Base-by-base conservation (phyloP, 2,329 filamentous ascomycete species). In the Fusarium bulbicola region DNA sequence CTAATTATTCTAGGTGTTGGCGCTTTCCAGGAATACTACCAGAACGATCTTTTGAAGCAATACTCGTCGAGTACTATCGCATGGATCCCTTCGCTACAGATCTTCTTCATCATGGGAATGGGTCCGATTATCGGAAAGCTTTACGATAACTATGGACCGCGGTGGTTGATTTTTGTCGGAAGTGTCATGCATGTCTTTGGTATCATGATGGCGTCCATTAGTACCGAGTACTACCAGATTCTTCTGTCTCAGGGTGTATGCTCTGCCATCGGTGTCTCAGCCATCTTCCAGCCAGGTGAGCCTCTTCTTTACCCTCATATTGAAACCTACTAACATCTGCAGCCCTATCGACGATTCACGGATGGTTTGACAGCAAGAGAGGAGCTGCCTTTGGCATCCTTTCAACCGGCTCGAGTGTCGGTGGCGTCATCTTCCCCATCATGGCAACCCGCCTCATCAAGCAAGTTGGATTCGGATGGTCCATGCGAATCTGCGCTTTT, bases 141-240 rank as follows among this genome's bases (percentile, higher is more conserved):
- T 0, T 92, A 87, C 73, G 92, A 93, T 75, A 87, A 84, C 63
- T 88, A 89, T 63, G 92, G 92, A 0, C 89, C 91, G 0, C 85
- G 86, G 34, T 85, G 82, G 52, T 80, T 93, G 1, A 77, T 91
- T 4, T 39, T 89, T 2, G 76, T 78, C 18, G 89, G 89, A 21
- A 86, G 84, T 1, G 79, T 90, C 59, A 76, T 90, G 39, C 87
- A 91, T 62, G 86, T 92, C 21, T 87, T 92, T 61, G 87, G 88
- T 5, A 76, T 92, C 10, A 91, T 92, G 88, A 91, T 92, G 89
- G 84, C 88, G 0, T 87, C 84, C 13, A 79, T 92, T 13, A 75
- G 77, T n/a, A 80, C 70, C 0, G 61, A 83, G 46, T 85, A 84
- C 74, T 84, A 81, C 54, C 83, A 85, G 49, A 79, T 85, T 59